Evolutionary conservation across 768 basidiomycete species (phyloP).

Genomic region (Lentinula edodes): DNA sequence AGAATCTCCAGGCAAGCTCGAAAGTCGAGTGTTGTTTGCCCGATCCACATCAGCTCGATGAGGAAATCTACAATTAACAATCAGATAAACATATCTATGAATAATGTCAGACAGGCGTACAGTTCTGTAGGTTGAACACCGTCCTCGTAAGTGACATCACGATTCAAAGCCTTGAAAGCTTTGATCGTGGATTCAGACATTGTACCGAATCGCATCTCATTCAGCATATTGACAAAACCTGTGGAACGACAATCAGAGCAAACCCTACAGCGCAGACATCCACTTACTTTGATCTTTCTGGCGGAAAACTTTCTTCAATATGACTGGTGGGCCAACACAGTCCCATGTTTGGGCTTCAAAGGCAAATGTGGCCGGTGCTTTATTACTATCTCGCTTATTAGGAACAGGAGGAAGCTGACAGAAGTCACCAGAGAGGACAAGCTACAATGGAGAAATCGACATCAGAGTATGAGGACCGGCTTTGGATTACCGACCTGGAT

Average conservation of each 20-base stretch:
- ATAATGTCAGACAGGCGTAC: slow-evolving; percentile 27
- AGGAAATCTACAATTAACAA: slow-evolving; percentile 46
- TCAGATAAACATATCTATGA: too few species aligned
- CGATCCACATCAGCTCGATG: slow-evolving; percentile 65
- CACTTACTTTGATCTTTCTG: slow-evolving; percentile 72
- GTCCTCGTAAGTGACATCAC: slow-evolving; percentile 58
- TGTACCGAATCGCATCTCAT: slow-evolving; percentile 77
- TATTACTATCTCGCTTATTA: slow-evolving; percentile 39
- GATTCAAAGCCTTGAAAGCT: slow-evolving; percentile 51
- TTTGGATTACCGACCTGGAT: slow-evolving; percentile 54
- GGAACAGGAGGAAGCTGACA: slow-evolving; percentile 86
- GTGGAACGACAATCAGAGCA: neutral
- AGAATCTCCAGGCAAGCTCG: slow-evolving; percentile 30
- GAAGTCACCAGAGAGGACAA: slow-evolving; percentile 85
- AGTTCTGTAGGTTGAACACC: slow-evolving; percentile 80
- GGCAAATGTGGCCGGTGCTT: slow-evolving; percentile 55
- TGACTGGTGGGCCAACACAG: slow-evolving; percentile 49
- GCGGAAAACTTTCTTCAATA: slow-evolving; percentile 74
- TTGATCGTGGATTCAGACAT: slow-evolving; percentile 36
- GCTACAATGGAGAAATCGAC: slow-evolving; percentile 30
- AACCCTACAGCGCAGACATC: neutral
- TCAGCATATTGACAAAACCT: slow-evolving; percentile 83
- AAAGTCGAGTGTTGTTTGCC: slow-evolving; percentile 54
- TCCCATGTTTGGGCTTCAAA: slow-evolving; percentile 81
- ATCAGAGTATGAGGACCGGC: neutral